These are phyloP conservation scores for Epichloe aotearoae DNA, from an alignment of 2,329 filamentous ascomycete species.

Conservation along the genomic window DNA sequence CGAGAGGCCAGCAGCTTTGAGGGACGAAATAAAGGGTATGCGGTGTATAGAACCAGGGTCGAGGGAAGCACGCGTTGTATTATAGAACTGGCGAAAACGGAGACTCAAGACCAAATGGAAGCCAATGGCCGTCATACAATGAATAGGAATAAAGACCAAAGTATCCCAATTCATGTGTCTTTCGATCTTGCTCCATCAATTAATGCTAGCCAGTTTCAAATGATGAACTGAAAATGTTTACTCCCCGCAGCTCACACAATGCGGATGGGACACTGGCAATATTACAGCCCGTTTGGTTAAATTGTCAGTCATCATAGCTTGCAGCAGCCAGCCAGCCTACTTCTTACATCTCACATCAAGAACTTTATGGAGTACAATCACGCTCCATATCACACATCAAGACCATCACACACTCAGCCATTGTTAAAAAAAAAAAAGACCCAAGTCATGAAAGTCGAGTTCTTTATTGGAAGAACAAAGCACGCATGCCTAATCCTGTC, in stretches of 20 bases:
- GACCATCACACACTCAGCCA: too few species aligned
- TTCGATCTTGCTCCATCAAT: not conserved
- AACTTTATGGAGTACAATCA: not conserved
- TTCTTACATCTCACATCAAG: too few species aligned
- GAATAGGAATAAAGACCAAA: not conserved
- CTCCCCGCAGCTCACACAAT: too few species aligned
- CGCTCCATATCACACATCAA: not conserved
- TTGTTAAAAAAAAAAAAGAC: not conserved
- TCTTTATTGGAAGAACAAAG: constrained; percentile 27
- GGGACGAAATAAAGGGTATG: not conserved
- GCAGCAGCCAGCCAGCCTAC: too few species aligned
- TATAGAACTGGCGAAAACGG: not conserved
- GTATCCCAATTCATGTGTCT: not conserved
- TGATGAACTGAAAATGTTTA: too few species aligned
- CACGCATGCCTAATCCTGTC: constrained; percentile 24
- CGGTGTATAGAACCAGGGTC: not conserved
- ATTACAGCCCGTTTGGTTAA: too few species aligned
- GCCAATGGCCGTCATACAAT: not conserved
- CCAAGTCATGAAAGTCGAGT: constrained; percentile 15
- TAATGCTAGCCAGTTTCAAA: too few species aligned
- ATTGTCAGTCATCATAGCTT: too few species aligned
- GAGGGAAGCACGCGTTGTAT: not conserved
- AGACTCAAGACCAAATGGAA: not conserved
- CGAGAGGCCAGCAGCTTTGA: not conserved
- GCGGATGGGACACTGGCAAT: too few species aligned